Base-by-base conservation (phyloP, 352 stramenopile genomes). In the Globisporangium parvum region DNA sequence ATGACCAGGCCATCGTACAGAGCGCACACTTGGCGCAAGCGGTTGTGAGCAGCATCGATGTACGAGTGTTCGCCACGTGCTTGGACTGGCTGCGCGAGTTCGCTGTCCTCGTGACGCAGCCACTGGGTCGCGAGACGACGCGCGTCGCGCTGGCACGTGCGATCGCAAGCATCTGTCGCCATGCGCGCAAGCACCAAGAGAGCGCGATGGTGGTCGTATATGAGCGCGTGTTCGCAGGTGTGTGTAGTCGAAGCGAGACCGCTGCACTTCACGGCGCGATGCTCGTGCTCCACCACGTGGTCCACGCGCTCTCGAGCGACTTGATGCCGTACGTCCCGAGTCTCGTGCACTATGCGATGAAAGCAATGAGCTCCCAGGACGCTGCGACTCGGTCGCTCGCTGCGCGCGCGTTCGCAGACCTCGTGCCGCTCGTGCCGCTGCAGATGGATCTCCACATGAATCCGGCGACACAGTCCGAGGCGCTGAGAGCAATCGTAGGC, bases 281-380 rank as follows among this genome's bases (percentile, higher is more conserved):
- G 15, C 73, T 83, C 60, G 75, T 88, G 20, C 59, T 93, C n/a
- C 63, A 87, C 53, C 47, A 63, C 33, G 64, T 91, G 9, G 70
- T 87, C 4, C 55, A 52, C 20, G 53, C 54, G 11, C 51, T 87
- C 49, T 63, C 59, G 3, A 28, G 52, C 4, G 44, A 70, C 8
- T 47, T 93, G 24, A 73, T 70, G 18, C 68, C 73, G 24, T 91
- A 77, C 57, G 60, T 91, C 3, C 83, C 83, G 2, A 90, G 75
- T 50, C 60, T 93, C 14, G 66, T 91, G 42, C 73, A 81, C 49
- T 88, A 78, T 31, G 66, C 77, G 9, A 91, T 91, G 78, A 72
- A 70, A 26, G 67, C 69, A 0, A 91, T 93, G 80, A 71, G 69
- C 40, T 75, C 73, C 1, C 63, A 80, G 24, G 58, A 67, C 3